Evolutionary conservation across 1,284 basidiomycete species (phyloP), one percentile per base, ranked within the genome.

Genomic region (Moesziomyces sp.): DNA sequence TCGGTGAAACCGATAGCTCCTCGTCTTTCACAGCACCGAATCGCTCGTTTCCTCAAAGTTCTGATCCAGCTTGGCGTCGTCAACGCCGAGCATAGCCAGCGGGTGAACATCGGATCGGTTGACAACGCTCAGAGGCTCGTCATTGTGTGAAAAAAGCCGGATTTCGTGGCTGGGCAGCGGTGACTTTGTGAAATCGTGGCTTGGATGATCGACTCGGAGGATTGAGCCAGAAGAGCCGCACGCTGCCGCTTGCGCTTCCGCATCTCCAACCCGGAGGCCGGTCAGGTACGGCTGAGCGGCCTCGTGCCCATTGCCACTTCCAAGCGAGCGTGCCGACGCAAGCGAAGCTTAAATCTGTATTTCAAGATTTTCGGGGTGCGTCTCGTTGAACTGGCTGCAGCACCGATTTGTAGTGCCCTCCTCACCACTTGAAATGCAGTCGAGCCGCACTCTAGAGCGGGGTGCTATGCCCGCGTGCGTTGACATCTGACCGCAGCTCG

Each of bases 321-420:
- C 48, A 44, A 50, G 46, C 50, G 19, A 53, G 38, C 18, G 46
- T 30, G 23, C 24, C 18, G n/a, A 52, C 28, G 51, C 46, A 61
- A 28, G 30, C 47, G 26, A 54, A 57, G 61, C 54, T 57, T 64
- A 50, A 64, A 23, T 48, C 52, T 59, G 52, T 52, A 56, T 53
- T 51, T 43, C 14, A 52, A 23, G 55, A 56, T 60, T 66, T 60
- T 60, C 53, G 46, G 63, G 63, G 57, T 43, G 42, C 57, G 28
- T 44, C 40, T 23, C 21, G 35, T 66, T 49, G 18, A 48, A 52
- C 3, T 35, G 16, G 7, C 48, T 48, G 63, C 63, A 66, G 38
- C 16, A 35, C 6, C 21, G 26, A 8, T 49, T 43, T 44, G 24
- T n/a, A 23, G n/a, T 28, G 38, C 38, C 38, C 7, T 2, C 38